Conservation (phyloP, 1,284 basidiomycete species). For the Ustilago bromivora region DNA sequence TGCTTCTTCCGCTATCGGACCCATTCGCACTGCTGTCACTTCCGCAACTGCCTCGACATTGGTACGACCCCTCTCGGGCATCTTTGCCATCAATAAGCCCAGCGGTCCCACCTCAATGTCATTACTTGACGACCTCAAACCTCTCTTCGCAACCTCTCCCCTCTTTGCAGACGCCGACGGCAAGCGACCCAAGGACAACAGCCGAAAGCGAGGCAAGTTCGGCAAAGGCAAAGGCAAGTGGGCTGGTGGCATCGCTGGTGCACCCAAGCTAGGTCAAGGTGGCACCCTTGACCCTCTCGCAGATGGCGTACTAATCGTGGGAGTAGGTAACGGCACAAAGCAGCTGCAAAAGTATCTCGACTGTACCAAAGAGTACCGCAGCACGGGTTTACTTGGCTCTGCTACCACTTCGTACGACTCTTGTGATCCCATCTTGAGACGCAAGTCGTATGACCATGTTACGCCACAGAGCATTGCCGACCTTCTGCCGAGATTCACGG, state of each 20-base stretch:
- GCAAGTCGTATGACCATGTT: conserved; percentile 84
- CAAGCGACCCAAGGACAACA: conserved; percentile 72
- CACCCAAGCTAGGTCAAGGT: conserved; percentile 85
- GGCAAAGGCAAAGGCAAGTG: conserved; percentile 50
- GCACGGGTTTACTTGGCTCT: conserved; percentile 90
- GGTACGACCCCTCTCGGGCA: conserved; percentile 77
- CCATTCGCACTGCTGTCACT: conserved; percentile 24
- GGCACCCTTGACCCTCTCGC: conserved; percentile 97
- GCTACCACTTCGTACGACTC: conserved; percentile 96
- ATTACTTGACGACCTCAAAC: conserved; percentile 86
- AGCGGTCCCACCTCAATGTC: conserved; percentile 91
- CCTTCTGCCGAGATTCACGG: conserved; percentile 81
- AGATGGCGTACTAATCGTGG: conserved; percentile 89
- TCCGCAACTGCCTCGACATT: conserved; percentile 34
- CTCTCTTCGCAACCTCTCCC: conserved; percentile 80
- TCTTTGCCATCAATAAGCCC: conserved; percentile 87
- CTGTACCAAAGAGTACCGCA: conserved; percentile 88
- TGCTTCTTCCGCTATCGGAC: conserved; percentile 28
- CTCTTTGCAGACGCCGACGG: conserved; percentile 75
- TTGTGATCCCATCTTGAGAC: conserved; percentile 73
- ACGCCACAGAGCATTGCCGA: conserved; percentile 74
- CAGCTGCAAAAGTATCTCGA: conserved; percentile 85
- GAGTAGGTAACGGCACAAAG: conserved; percentile 91
- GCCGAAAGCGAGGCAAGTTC: conserved; percentile 44
- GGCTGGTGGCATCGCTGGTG: conserved; percentile 45